phyloP scores from a whole-genome alignment of 2,329 filamentous ascomycete genomes.

The Microdochium trichocladiopsis region DNA sequence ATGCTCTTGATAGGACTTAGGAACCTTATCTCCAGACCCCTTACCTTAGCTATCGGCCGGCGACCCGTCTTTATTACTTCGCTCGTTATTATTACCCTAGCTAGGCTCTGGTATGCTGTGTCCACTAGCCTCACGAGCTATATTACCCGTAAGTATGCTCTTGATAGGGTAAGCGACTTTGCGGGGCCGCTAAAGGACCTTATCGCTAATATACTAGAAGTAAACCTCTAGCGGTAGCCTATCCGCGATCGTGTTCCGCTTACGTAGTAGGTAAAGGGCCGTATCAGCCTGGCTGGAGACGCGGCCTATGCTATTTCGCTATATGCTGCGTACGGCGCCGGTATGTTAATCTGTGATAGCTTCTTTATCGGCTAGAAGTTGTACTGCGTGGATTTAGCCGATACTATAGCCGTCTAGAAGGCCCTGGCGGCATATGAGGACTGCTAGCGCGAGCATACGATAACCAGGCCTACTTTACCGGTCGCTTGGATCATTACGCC shows the following conservation, averaged over 20 bases:
- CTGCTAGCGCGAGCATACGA: neutral
- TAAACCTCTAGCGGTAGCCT: neutral
- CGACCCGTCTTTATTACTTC: conserved; percentile 21
- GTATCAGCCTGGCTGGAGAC: conserved; percentile 9
- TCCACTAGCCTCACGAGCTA: conserved; percentile 13
- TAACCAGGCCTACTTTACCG: conserved; percentile 4
- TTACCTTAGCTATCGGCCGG: conserved; percentile 22
- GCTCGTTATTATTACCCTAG: conserved; percentile 15
- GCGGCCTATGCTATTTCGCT: conserved; percentile 11
- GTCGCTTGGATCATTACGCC: conserved; percentile 5
- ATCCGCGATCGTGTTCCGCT: conserved; percentile 9
- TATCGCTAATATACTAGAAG: neutral
- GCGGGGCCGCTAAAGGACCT: neutral
- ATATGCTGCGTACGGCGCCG: conserved; percentile 11
- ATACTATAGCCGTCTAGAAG: neutral
- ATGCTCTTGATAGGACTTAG: conserved; percentile 17
- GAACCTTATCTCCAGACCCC: conserved; percentile 24
- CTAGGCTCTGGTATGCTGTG: conserved; percentile 15
- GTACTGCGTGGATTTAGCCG: conserved; percentile 1
- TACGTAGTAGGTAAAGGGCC: conserved; percentile 8
- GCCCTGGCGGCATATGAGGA: neutral
- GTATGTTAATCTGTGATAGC: conserved; percentile 7
- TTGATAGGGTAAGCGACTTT: neutral
- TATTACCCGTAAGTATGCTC: conserved; percentile 10
- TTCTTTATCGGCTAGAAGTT: conserved; percentile 5